Evolutionary conservation across 1,139 yeast genomes (phyloP).

Genomic region (Debaryomyces sp.): DNA sequence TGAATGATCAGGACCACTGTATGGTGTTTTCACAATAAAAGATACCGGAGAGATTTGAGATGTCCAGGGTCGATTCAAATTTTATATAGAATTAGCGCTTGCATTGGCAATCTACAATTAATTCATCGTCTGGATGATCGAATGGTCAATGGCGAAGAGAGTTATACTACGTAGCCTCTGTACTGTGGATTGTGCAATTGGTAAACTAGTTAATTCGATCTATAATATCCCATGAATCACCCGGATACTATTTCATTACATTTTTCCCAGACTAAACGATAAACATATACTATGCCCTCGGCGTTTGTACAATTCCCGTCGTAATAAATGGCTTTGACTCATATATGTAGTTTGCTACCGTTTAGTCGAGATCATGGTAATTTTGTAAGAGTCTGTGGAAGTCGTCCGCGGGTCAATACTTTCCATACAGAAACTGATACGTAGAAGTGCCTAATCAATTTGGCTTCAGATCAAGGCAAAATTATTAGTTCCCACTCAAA

Average conservation of each 20-base stretch:
- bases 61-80: too few species aligned
- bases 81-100: too few species aligned
- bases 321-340: neutral
- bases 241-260: neutral
- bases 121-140: neutral
- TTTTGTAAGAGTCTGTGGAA: neutral
- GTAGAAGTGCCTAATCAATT: neutral
- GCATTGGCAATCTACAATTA: neutral
- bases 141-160: too few species aligned
- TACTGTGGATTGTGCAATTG: neutral
- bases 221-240: neutral
- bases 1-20: too few species aligned
- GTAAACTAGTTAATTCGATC: too few species aligned
- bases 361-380: neutral
- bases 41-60: too few species aligned
- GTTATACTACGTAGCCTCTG: neutral
- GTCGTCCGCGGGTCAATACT: slow-evolving; percentile 6
- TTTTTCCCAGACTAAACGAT: neutral
- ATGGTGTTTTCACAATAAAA: too few species aligned
- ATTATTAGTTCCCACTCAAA: neutral
- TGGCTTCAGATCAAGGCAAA: neutral
- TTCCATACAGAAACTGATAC: slow-evolving; percentile 4
- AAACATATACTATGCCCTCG: neutral
- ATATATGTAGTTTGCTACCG: neutral
- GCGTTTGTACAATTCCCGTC: too few species aligned